A percentile compares a stretch with the other conserved stretches of the same genome.
phyloP scores from a whole-genome alignment of 805 yeast species.

The Metschnikowia similis region DNA sequence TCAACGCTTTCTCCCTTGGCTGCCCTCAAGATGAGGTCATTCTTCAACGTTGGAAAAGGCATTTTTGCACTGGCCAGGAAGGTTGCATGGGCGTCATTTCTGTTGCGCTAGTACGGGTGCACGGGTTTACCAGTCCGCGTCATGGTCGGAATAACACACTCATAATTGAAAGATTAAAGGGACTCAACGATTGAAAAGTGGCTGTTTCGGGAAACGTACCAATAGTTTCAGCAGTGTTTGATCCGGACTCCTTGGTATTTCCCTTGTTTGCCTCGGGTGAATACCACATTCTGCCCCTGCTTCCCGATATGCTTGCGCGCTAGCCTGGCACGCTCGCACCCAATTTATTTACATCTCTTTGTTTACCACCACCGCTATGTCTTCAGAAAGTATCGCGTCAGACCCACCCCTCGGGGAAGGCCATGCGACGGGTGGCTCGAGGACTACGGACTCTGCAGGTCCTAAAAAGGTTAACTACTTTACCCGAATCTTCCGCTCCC shows the following conservation, averaged over 20 bases:
- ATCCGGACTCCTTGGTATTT: no score
- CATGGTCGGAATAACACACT: background rate
- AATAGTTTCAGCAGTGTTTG: no score
- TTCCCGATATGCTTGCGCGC: conserved; percentile 3
- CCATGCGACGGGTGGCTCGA: background rate
- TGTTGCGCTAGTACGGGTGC: conserved; percentile 1
- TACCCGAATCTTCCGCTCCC: conserved; percentile 36
- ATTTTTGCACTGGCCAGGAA: conserved; percentile 1
- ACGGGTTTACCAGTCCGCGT: background rate
- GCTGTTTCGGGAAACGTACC: no score
- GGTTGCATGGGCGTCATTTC: background rate
- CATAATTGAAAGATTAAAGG: background rate
- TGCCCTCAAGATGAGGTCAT: conserved; percentile 88
- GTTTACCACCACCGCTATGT: background rate
- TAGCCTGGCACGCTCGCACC: background rate
- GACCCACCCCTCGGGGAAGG: conserved; percentile 1
- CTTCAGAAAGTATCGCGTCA: conserved; percentile 2
- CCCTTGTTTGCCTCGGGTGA: background rate
- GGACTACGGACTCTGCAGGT: background rate
- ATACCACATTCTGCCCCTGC: background rate
- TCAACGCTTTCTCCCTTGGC: conserved; percentile 88
- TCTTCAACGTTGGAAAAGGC: conserved; percentile 73
- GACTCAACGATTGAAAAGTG: background rate
- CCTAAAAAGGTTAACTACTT: conserved; percentile 16
- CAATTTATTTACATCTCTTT: background rate